Evolutionary conservation across 2,329 filamentous ascomycete genomes (phyloP).

Genomic region (Exophiala sp.): DNA sequence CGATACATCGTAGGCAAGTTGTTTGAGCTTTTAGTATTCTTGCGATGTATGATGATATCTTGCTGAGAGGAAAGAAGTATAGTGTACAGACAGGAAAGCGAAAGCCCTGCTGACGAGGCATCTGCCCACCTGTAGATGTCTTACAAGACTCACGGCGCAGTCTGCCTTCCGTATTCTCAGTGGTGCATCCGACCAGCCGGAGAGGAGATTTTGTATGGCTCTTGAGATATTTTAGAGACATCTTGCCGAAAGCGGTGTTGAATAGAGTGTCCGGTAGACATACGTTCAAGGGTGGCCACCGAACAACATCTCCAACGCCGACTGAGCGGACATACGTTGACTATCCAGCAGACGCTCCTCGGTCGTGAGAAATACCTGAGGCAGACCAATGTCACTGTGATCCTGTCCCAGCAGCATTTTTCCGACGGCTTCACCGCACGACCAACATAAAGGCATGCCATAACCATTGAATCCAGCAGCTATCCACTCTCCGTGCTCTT

Average conservation of each 20-base stretch:
- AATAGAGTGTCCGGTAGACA: slow-evolving; percentile 6
- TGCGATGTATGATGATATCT: neutral
- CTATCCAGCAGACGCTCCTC: slow-evolving; percentile 3
- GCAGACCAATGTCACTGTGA: slow-evolving; percentile 2
- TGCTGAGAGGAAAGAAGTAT: neutral
- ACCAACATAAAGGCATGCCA: slow-evolving; percentile 31
- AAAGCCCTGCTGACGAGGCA: too few relatives aligned
- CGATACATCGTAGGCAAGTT: slow-evolving; percentile 1
- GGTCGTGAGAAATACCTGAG: slow-evolving; percentile 3
- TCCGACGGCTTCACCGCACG: slow-evolving; percentile 28
- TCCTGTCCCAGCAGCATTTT: slow-evolving; percentile 18
- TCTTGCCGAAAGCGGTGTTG: slow-evolving; percentile 20
- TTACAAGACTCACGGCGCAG: neutral
- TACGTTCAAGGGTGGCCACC: neutral
- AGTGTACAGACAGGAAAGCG: neutral
- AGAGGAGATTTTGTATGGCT: neutral
- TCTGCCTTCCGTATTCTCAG: neutral
- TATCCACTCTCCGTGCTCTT: slow-evolving; percentile 30
- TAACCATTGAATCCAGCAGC: slow-evolving; percentile 32
- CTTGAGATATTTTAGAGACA: slow-evolving; percentile 16
- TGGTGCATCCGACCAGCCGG: neutral
- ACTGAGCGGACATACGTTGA: slow-evolving; percentile 1
- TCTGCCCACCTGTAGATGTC: too few relatives aligned
- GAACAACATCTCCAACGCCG: neutral
- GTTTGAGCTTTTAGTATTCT: neutral